phyloP scores from a whole-genome alignment of 495 filamentous ascomycete species.

The Lindgomyces ingoldianus region DNA sequence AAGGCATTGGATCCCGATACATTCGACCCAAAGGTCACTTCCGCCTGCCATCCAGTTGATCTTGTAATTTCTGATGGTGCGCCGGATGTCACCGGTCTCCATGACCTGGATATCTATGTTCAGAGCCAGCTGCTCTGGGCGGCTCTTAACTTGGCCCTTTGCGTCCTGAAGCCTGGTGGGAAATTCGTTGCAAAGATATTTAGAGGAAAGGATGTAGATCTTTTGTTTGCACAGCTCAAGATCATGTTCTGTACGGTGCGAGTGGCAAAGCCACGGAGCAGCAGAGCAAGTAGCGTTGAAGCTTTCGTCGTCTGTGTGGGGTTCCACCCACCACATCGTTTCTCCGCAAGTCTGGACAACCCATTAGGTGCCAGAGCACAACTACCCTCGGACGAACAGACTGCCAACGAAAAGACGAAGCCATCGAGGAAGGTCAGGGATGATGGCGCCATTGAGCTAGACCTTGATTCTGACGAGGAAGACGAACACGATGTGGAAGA shows the following conservation, averaged over 20 bases:
- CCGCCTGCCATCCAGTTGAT: constrained; percentile 71
- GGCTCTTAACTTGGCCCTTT: constrained; percentile 86
- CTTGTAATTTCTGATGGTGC: constrained; percentile 94
- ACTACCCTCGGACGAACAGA: constrained; percentile 37
- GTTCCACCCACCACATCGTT: constrained; percentile 62
- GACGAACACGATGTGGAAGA: constrained; percentile 43
- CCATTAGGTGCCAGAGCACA: constrained; percentile 62
- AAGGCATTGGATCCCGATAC: constrained; percentile 78
- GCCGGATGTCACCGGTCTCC: constrained; percentile 92
- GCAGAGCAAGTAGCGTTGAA: constrained; percentile 90
- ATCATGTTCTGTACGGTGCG: constrained; percentile 84
- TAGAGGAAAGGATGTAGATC: constrained; percentile 85
- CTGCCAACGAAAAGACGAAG: constrained; percentile 44
- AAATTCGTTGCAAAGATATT: constrained; percentile 99
- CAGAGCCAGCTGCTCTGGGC: constrained; percentile 94
- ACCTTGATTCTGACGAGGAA: constrained; percentile 50
- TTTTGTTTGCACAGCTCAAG: constrained; percentile 88
- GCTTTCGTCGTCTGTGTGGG: constrained; percentile 95
- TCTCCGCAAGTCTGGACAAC: constrained; percentile 66
- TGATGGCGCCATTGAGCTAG: constrained; percentile 64
- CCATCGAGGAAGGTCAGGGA: constrained; percentile 35
- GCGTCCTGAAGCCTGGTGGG: constrained; percentile 86
- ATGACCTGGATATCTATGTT: constrained; percentile 97
- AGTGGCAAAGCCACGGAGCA: constrained; percentile 90
- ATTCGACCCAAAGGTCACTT: constrained; percentile 55